Base-by-base conservation (phyloP, 176 grass and related monocot genomes). In the Phragmites australis region DNA sequence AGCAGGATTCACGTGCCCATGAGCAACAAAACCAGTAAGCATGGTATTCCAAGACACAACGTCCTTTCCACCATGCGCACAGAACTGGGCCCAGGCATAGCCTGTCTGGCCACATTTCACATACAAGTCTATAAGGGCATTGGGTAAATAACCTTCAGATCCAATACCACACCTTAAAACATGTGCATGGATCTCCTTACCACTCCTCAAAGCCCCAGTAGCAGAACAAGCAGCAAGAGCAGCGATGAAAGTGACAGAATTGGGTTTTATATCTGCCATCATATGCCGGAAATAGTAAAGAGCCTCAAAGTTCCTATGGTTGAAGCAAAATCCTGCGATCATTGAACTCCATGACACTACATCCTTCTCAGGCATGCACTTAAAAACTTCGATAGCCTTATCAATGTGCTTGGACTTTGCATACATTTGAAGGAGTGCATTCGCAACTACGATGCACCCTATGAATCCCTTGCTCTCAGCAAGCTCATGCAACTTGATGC, bases 21-120 rank as follows among this genome's bases (percentile, higher is more conserved):
- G 78, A 65, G 62, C 83, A 59, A 82, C 88, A 89, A 93, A 91
- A 74, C 95, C 92, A 61, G 84, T 78, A 52, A 98, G 88, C 92
- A 98, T 92, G 65, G 73, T 98, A 77, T 98, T 98, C 89, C 88
- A 98, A 8, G 95, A 98, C 34, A 98, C 92, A 70, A 93, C 85
- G 65, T 98, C 90, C 70, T 81, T 90, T 77, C 84, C 60, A 83
- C 81, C 58, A 44, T 87, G 83, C 4, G 22, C 70, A 44, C 76
- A 86, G 65, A 94, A 98, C 82, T 93, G 95, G 23, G 81, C 68
- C 90, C 89, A 92, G 77, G 95, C 92, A 81, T 83, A 86, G 58
- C 86, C 67, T 29, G 79, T 98, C 74, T 91, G 89, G 45, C 92
- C 95, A 87, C 92, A 98, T 78, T 98, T 98, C 34, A 77, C 92